Base-by-base conservation (phyloP, 768 basidiomycete species). In the Termitomyces sp. region DNA sequence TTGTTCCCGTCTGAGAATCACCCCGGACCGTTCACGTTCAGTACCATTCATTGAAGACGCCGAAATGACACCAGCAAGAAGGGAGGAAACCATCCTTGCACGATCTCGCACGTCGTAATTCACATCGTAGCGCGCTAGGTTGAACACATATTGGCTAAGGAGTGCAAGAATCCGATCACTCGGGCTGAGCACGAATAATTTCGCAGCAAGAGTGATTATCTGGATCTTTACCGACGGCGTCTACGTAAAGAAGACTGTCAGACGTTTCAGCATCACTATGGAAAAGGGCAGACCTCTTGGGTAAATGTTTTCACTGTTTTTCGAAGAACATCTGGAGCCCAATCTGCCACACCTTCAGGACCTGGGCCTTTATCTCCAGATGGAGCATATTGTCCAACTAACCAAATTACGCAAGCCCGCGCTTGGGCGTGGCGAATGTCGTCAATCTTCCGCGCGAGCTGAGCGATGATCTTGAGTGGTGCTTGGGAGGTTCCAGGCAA, bases 51-150 rank as follows among this genome's bases (percentile, higher is more conserved):
- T 66, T n/a, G 70, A 54, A 24, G 61, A 60, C 24, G 65, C 57
- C 6, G 71, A 65, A 53, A 68, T 67, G 7, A 83, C 64, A 35
- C 90, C 86, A 2, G 74, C 69, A 16, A 96, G 77, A 14, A 98
- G 78, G 6, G 87, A 81, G 18, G 77, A 73, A 28, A 97, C 69
- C 81, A 94, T 87, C 52, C 96, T 82, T 5, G 85, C 87, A 26
- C 95, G 86, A 69, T 98, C 97, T 33, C 97, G 81, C 35, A 98
- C 88, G 65, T 97, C 93, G 70, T 92, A 96, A 65, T 89, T 85
- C 20, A 74, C 64, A 71, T 99, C 97, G 71, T 95, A 98, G 56
- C 89, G 80, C 2, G 94, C 95, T 20, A 97, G 80, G 2, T 83
- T 81, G 58, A 97, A 83, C 20, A 94, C 82, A 67, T 98, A 91